Conservation (phyloP, 352 stramenopile species). For the Phytophthora niederhauseri region DNA sequence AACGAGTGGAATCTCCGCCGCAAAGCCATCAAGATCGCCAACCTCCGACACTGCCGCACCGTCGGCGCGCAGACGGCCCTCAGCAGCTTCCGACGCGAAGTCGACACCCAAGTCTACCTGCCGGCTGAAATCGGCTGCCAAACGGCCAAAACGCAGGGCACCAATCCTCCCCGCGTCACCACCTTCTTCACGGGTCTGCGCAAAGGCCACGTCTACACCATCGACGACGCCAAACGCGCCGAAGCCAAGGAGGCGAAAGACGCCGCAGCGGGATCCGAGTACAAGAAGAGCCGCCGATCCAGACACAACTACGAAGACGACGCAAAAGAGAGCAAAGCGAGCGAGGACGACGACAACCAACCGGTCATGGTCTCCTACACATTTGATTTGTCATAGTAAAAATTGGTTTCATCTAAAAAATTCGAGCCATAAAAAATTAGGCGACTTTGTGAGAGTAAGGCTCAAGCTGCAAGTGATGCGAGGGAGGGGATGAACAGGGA, state of each 20-base stretch:
- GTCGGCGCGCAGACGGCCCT: constrained; percentile 88
- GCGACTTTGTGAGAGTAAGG: constrained; percentile 22
- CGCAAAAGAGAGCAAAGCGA: constrained; percentile 34
- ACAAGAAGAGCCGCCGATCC: constrained; percentile 30
- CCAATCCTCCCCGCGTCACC: constrained; percentile 80
- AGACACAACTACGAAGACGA: constrained; percentile 35
- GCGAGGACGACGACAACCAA: constrained; percentile 36
- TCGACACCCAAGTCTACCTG: constrained; percentile 90
- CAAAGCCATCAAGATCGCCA: constrained; percentile 91
- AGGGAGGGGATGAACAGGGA: constrained; percentile 15
- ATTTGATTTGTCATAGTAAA: constrained; percentile 67
- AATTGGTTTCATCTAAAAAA: constrained; percentile 42
- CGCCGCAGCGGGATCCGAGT: constrained; percentile 23
- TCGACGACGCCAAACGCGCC: constrained; percentile 39
- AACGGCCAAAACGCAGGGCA: constrained; percentile 80
- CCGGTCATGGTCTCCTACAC: constrained; percentile 71
- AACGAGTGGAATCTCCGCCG: constrained; percentile 95
- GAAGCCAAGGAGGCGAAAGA: constrained; percentile 30
- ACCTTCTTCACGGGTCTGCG: constrained; percentile 83
- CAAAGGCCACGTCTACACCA: constrained; percentile 41
- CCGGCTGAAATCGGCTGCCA: constrained; percentile 70
- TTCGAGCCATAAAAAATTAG: constrained; percentile 41
- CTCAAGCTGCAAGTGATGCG: constrained; percentile 18
- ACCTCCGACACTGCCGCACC: constrained; percentile 91
- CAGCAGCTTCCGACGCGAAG: constrained; percentile 90